phyloP scores from a whole-genome alignment of 345 rosid species.

The Boechera stricta region DNA sequence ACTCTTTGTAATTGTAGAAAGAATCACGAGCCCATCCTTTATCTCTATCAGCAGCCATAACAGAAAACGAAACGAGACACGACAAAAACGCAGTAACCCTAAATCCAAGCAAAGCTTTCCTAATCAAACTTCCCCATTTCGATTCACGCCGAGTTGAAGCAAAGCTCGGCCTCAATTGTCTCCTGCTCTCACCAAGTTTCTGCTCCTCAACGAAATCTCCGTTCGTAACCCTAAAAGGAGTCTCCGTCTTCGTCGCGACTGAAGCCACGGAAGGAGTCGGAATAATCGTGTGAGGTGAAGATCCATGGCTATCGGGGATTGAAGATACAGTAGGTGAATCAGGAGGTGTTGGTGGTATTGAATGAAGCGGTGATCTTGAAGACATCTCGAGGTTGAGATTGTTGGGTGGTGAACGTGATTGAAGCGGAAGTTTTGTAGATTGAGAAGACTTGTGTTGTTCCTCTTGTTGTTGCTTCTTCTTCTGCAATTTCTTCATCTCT shows the following conservation, averaged over 20 bases:
- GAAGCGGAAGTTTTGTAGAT: background rate
- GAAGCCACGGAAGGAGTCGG: conserved; percentile 40
- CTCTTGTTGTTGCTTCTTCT: conserved; percentile 13
- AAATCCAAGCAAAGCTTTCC: conserved; percentile 56
- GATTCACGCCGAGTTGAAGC: conserved; percentile 54
- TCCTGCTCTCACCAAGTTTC: conserved; percentile 43
- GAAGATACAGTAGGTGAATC: conserved; percentile 53
- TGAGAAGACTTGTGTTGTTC: background rate
- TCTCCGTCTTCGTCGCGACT: conserved; percentile 39
- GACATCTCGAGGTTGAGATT: conserved; percentile 33
- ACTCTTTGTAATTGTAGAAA: conserved; percentile 78
- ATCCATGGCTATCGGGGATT: conserved; percentile 53
- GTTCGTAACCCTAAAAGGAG: conserved; percentile 41
- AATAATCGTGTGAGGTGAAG: conserved; percentile 48
- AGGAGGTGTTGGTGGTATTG: conserved; percentile 51
- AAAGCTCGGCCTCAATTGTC: conserved; percentile 51
- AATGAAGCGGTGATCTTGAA: conserved; percentile 43
- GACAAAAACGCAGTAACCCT: conserved; percentile 68
- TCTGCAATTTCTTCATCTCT: background rate
- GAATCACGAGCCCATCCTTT: conserved; percentile 95
- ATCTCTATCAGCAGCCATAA: conserved; percentile 80
- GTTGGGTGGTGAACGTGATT: background rate
- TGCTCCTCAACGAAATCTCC: conserved; percentile 36
- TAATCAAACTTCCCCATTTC: conserved; percentile 53
- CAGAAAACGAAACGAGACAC: conserved; percentile 73